phyloP scores from a whole-genome alignment of 768 basidiomycete species.

The Cystobasidium tubakii region DNA sequence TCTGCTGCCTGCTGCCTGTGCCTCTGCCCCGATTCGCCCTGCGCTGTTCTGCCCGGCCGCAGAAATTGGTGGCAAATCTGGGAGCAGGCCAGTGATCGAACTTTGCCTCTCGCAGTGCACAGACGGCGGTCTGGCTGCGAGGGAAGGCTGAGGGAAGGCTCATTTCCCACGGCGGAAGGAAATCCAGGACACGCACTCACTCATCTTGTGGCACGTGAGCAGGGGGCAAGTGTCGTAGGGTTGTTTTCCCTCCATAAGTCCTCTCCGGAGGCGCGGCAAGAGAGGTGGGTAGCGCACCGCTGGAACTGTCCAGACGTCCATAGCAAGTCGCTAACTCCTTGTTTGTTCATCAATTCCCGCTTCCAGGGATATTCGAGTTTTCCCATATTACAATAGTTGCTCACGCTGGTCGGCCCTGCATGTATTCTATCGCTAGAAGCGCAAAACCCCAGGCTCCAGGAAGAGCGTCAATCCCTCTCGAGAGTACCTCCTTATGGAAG shows the following conservation, averaged over 20 bases:
- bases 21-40: background rate
- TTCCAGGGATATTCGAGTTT: constrained; percentile 21
- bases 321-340: too few relatives aligned
- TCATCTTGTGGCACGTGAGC: too few relatives aligned
- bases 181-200: too few relatives aligned
- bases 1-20: too few relatives aligned
- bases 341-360: too few relatives aligned
- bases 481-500: constrained; percentile 1
- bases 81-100: background rate
- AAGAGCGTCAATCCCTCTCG: constrained; percentile 33
- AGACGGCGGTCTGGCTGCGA: too few relatives aligned
- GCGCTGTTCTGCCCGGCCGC: background rate
- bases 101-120: background rate
- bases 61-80: constrained; percentile 19
- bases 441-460: constrained; percentile 29
- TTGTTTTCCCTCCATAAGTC: constrained; percentile 15
- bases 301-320: too few relatives aligned
- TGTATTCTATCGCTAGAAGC: background rate
- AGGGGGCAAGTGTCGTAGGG: background rate
- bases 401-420: constrained; percentile 19
- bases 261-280: constrained; percentile 27
- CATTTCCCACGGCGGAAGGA: background rate
- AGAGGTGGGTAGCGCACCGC: constrained; percentile 4
- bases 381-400: constrained; percentile 22
- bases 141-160: background rate